Percentiles rank a stretch among this genome's conserved stretches.
Evolutionary conservation across 2,329 filamentous ascomycete species (phyloP).

Genomic region (Domatiomyces globalis): DNA sequence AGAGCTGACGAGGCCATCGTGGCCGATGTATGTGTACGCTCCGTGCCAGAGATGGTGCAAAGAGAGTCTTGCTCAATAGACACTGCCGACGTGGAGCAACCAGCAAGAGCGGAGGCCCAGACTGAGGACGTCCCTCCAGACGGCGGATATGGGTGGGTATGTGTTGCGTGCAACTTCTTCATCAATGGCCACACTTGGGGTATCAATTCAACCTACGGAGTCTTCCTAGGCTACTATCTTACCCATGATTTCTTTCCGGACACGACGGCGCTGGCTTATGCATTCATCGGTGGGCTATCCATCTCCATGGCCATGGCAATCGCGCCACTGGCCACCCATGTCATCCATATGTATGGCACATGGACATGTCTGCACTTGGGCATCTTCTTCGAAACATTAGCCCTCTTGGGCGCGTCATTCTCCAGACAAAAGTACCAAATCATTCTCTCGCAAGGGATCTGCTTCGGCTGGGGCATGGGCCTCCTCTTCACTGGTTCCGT

Average conservation of each 20-base stretch:
- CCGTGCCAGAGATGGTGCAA: neutral
- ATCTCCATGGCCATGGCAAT: constrained; percentile 45
- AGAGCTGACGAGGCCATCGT: neutral
- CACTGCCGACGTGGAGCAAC: constrained; percentile 8
- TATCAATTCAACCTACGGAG: constrained; percentile 46
- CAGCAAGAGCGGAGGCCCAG: constrained; percentile 3
- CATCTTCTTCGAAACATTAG: constrained; percentile 36
- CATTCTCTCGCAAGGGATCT: constrained; percentile 46
- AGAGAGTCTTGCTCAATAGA: constrained; percentile 5
- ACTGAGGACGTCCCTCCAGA: constrained; percentile 29
- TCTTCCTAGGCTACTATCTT: constrained; percentile 48
- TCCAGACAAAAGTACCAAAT: constrained; percentile 45
- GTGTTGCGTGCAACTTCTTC: constrained; percentile 39
- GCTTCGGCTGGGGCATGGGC: constrained; percentile 49
- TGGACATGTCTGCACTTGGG: constrained; percentile 42
- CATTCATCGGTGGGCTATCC: constrained; percentile 46
- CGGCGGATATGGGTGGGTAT: constrained; percentile 50
- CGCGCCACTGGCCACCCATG: constrained; percentile 41
- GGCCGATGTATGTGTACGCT: too few species aligned
- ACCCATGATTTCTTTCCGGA: constrained; percentile 40
- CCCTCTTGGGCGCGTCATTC: constrained; percentile 44
- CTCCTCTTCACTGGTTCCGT: constrained; percentile 47
- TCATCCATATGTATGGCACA: constrained; percentile 40
- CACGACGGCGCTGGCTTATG: constrained; percentile 41
- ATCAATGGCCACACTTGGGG: constrained; percentile 64